Evolutionary conservation across 805 yeast species (phyloP), one percentile per base, ranked within the genome.

Genomic region (Hagleromyces aurorensis): DNA sequence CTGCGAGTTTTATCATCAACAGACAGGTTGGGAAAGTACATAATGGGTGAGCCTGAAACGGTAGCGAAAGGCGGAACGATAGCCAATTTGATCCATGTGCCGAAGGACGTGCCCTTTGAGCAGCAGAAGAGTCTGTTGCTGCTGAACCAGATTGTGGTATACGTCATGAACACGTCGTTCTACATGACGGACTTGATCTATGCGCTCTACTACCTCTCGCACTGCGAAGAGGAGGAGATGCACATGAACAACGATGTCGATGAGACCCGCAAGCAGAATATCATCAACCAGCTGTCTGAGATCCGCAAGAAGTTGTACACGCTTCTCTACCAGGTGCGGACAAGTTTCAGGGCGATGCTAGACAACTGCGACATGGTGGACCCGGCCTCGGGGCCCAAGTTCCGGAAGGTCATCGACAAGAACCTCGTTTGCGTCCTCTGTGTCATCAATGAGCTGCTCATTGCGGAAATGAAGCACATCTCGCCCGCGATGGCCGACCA

Each of bases 101-200:
- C n/a, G n/a, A n/a, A 27, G 16, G 25, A 21, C 12, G 21, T 27
- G 30, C 20, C 21, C 5, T 37, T 37, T 13, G 37, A 33, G 23
- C 33, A 38, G 15, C 36, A 30, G 27, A 37, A 33, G 23, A 41
- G 36, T 20, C 20, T 43, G 6, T 31, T 36, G 13, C 19, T 46
- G 21, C 29, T 43, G 17, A 33, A 38, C 18, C 45, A 45, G 24
- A 37, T 41, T 20, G 34, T 43, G 8, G 35, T 41, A 9, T 42
- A 42, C 29, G 32, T 40, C 7, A 24, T 43, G 21, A 42, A 41
- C 30, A 41, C 44, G 4, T 40, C 46, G 4, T 47, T 44, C 24
- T 46, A 42, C 25, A 42, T 44, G 46, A 44, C 50, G 4, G 50
- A 46, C 27, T 21, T 47, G 20, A 42, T 37, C 21, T 47, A 47